Evolutionary conservation across 2,329 filamentous ascomycete genomes (phyloP).

Genomic region (Fusarium falciforme): DNA sequence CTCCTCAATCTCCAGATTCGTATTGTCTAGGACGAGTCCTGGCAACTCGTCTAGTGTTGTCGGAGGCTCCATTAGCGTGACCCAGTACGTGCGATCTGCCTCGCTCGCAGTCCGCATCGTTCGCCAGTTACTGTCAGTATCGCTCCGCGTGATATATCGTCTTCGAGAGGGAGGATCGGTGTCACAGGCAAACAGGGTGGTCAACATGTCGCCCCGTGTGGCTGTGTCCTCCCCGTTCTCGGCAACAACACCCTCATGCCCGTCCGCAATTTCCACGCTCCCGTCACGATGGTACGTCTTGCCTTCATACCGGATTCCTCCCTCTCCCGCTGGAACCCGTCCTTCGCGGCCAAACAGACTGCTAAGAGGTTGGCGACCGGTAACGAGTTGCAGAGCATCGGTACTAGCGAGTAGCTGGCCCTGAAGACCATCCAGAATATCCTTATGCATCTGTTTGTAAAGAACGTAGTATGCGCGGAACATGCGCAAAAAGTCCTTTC

Average conservation of each 20-base stretch:
- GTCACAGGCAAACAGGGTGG: constrained; percentile 60
- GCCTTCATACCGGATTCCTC: constrained; percentile 68
- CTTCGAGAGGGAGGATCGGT: constrained; percentile 45
- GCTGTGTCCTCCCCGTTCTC: constrained; percentile 71
- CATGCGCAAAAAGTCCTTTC: constrained; percentile 89
- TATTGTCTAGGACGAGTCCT: constrained; percentile 50
- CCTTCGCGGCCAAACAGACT: constrained; percentile 79
- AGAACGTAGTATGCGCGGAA: constrained; percentile 93
- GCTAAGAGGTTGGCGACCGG: constrained; percentile 80
- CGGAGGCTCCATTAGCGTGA: constrained; percentile 59
- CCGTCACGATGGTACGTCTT: constrained; percentile 73
- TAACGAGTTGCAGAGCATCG: constrained; percentile 80
- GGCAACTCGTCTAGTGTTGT: constrained; percentile 57
- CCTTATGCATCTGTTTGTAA: constrained; percentile 88
- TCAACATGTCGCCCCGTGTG: constrained; percentile 70
- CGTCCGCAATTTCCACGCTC: constrained; percentile 72
- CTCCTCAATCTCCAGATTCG: constrained; percentile 43
- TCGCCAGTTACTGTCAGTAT: constrained; percentile 51
- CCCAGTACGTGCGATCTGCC: constrained; percentile 55
- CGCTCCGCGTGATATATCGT: constrained; percentile 44
- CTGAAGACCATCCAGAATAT: constrained; percentile 82
- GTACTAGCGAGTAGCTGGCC: constrained; percentile 81
- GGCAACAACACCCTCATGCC: constrained; percentile 66
- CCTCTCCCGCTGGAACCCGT: constrained; percentile 72
- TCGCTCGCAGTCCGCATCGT: constrained; percentile 48